A percentile compares a stretch with the other conserved stretches of the same genome.
Evolutionary conservation across 345 rosid genomes (phyloP).

Genomic region (Salix dunnii): DNA sequence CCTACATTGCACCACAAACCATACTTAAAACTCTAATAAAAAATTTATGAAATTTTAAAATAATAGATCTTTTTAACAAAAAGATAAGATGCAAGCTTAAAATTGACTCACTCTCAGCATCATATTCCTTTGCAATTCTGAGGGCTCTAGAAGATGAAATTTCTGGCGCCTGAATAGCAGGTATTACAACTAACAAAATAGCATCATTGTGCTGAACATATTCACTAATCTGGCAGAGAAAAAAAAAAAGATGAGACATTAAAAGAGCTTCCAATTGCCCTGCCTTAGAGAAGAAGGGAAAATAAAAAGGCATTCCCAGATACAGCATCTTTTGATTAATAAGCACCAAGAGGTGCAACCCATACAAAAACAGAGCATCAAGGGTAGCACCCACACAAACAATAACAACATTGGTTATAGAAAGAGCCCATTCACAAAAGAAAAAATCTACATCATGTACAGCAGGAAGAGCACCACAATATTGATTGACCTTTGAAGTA

Average conservation of each 20-base stretch:
- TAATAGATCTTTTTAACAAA: neutral
- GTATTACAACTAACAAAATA: slow-evolving; percentile 77
- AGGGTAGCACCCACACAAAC: neutral
- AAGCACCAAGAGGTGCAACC: neutral
- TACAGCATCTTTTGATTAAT: neutral
- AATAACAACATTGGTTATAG: neutral
- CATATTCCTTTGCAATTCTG: slow-evolving; percentile 87
- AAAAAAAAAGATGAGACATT: slow-evolving; percentile 10
- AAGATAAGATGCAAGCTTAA: slow-evolving; percentile 2
- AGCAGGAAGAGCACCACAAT: neutral
- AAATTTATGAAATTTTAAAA: neutral
- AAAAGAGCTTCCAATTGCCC: slow-evolving; percentile 10
- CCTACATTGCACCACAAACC: slow-evolving; percentile 39
- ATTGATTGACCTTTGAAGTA: neutral
- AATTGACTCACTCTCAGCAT: slow-evolving; percentile 64
- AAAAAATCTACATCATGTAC: neutral
- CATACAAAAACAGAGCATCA: neutral
- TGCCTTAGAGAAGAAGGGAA: neutral
- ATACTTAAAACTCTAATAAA: neutral
- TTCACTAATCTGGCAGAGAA: slow-evolving; percentile 56
- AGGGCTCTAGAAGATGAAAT: slow-evolving; percentile 87
- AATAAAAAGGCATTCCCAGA: neutral
- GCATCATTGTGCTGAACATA: slow-evolving; percentile 85
- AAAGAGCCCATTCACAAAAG: neutral
- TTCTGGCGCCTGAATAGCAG: slow-evolving; percentile 90